Percentiles rank a stretch among this genome's conserved stretches.
These are phyloP conservation scores for Umbilicaria muhlenbergii DNA, from an alignment of 495 filamentous ascomycete species.

Conservation along the genomic window DNA sequence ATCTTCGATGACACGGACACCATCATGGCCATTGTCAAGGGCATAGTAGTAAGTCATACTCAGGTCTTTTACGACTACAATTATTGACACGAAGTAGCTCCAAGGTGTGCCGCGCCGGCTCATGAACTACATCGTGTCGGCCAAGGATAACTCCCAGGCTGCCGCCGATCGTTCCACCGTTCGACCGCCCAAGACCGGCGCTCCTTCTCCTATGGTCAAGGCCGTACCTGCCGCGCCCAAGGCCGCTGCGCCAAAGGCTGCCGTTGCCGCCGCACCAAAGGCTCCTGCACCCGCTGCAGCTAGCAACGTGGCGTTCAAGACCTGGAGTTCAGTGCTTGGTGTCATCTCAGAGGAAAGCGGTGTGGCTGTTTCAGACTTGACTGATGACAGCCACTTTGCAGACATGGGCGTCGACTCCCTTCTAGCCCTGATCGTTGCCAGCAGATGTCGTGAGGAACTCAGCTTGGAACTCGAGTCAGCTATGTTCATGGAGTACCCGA, in stretches of 20 bases:
- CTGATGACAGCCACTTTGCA: conserved; percentile 34
- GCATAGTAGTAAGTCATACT: conserved; percentile 2
- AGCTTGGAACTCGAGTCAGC: conserved; percentile 20
- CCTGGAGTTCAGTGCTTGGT: too few relatives aligned
- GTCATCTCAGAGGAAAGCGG: conserved; percentile 10
- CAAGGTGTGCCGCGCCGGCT: conserved; percentile 9
- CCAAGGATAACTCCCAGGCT: too few relatives aligned
- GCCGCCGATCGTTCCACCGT: too few relatives aligned
- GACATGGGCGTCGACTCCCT: conserved; percentile 48
- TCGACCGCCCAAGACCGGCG: too few relatives aligned
- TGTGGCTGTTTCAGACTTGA: conserved; percentile 7
- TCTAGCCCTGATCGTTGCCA: conserved; percentile 36
- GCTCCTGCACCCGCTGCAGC: too few relatives aligned
- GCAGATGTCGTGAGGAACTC: conserved; percentile 39
- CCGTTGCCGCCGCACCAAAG: too few relatives aligned
- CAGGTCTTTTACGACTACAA: neutral
- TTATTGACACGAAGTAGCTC: conserved; percentile 1
- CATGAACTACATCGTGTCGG: neutral
- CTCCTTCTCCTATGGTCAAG: too few relatives aligned
- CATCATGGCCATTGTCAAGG: conserved; percentile 5
- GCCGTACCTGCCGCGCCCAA: too few relatives aligned
- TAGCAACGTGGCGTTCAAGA: too few relatives aligned
- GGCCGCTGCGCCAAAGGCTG: too few relatives aligned
- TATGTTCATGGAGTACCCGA: conserved; percentile 1
- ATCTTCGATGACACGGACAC: conserved; percentile 6